Evolutionary conservation across 2,329 filamentous ascomycete genomes (phyloP), one percentile per base, ranked within the genome.

Genomic region (Colletotrichum shisoi): DNA sequence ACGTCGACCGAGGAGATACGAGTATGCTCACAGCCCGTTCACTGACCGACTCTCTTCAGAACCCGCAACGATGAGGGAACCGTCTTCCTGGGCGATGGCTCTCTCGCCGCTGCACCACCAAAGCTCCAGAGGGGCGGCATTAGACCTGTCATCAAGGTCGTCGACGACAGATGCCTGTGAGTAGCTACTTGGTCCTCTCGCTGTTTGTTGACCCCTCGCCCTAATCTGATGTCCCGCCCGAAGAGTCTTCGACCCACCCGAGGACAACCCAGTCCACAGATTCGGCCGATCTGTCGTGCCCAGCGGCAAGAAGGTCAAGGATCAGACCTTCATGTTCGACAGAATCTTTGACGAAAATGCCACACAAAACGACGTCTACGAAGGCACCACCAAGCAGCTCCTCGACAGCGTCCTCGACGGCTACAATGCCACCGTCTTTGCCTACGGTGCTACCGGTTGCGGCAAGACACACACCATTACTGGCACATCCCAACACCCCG

Each of bases 391-490:
- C 1, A 91, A 90, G 77, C 87, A 83, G 63, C 86, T 99, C n/a
- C 86, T 99, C 69, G 94, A 98, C 77, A 97, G 91, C 76, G 94
- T 99, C 17, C 84, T 99, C 66, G 94, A 99, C 72, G 95, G 95
- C 71, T 99, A 97, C 84, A 99, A 99, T 82, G 95, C 95, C 54
- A 99, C 95, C 0, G 95, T 99, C 4, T 99, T 99, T 77, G 95
- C 95, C 57, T 99, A 99, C 78, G 95, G 95, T 72, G 95, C 95
- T 45, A 99, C 95, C 0, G 95, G 95, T 45, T 99, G 95, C 78
- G 95, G 95, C 78, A 99, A 99, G 82, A 99, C 95, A 27, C 95
- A 99, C 78, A 99, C 95, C 11, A 99, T 99, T 74, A 93, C 90
- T 3, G 95, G 95, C 71, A 97, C 94, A 0, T 81, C 93, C 1